Conservation (phyloP, 2,329 filamentous ascomycete species). For the Cladosporium sp. region DNA sequence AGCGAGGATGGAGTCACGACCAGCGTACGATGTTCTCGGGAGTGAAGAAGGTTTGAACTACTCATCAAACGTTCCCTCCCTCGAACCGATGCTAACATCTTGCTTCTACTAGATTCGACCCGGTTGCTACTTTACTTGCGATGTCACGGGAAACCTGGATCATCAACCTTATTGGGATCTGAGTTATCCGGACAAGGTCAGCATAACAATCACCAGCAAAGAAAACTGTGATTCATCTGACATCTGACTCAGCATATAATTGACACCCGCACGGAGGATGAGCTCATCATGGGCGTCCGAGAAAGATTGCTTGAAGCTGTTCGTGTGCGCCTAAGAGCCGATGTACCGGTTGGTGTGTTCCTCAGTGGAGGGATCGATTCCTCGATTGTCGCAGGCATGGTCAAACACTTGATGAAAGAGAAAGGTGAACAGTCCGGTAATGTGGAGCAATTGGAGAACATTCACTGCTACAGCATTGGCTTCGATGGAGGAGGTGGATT, state of each 20-base stretch:
- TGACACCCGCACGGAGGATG: conserved; percentile 42
- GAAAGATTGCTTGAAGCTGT: conserved; percentile 47
- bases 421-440: conserved; percentile 29
- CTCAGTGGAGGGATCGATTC: conserved; percentile 54
- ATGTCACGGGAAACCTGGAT: conserved; percentile 33
- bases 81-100: not conserved
- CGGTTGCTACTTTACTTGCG: conserved; percentile 39
- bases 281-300: conserved; percentile 47
- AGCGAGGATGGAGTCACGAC: conserved; percentile 40
- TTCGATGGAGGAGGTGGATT: conserved; percentile 3
- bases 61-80: not conserved
- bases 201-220: not conserved
- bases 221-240: not conserved
- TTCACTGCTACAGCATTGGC: conserved; percentile 19
- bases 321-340: conserved; percentile 47
- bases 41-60: conserved; percentile 34
- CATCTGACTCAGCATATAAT: conserved; percentile 13
- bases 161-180: conserved; percentile 48
- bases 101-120: conserved; percentile 34
- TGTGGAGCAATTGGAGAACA: not conserved
- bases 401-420: conserved; percentile 44
- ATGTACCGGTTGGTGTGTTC: conserved; percentile 53
- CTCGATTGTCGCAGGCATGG: conserved; percentile 51
- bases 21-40: conserved; percentile 46
- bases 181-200: conserved; percentile 44